These are phyloP conservation scores for Sporothrix schenckii DNA, from an alignment of 2,329 filamentous ascomycete genomes.

Conservation along the genomic window DNA sequence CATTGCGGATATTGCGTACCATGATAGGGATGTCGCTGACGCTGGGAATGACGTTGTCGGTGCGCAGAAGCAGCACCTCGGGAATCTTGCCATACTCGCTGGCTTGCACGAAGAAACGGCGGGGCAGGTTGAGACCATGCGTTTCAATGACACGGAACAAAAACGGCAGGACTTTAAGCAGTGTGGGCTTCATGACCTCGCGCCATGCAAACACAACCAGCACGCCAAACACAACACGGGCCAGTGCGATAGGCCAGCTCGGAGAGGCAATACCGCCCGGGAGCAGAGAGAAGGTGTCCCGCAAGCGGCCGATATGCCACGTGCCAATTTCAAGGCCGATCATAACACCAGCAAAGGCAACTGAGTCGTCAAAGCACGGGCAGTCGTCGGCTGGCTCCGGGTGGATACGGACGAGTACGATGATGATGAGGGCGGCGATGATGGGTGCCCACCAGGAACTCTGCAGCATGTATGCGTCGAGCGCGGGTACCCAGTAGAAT, in stretches of 20 bases:
- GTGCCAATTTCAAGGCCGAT: slow-evolving; percentile 81
- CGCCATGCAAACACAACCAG: slow-evolving; percentile 86
- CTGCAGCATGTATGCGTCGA: slow-evolving; percentile 72
- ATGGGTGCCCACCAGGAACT: slow-evolving; percentile 67
- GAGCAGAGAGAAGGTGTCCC: slow-evolving; percentile 49
- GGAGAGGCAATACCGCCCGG: slow-evolving; percentile 68
- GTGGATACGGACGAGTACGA: slow-evolving; percentile 82
- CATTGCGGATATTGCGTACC: slow-evolving; percentile 74
- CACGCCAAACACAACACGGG: slow-evolving; percentile 78
- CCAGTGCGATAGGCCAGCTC: slow-evolving; percentile 64
- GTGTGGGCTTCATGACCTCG: slow-evolving; percentile 80
- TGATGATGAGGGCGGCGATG: slow-evolving; percentile 65
- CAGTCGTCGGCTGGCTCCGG: slow-evolving; percentile 97
- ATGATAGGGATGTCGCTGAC: slow-evolving; percentile 86
- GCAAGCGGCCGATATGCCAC: slow-evolving; percentile 74
- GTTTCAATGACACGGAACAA: slow-evolving; percentile 85
- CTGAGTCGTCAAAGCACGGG: slow-evolving; percentile 94
- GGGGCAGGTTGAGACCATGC: slow-evolving; percentile 75
- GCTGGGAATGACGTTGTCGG: slow-evolving; percentile 85
- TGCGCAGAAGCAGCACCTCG: slow-evolving; percentile 64
- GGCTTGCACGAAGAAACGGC: slow-evolving; percentile 87
- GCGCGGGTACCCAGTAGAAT: slow-evolving; percentile 60
- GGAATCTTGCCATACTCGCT: slow-evolving; percentile 89
- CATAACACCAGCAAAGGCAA: slow-evolving; percentile 87
- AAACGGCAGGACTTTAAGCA: slow-evolving; percentile 78